These are phyloP conservation scores for Aspergillus pseudonomiae DNA, from an alignment of 2,329 filamentous ascomycete genomes.

Conservation along the genomic window DNA sequence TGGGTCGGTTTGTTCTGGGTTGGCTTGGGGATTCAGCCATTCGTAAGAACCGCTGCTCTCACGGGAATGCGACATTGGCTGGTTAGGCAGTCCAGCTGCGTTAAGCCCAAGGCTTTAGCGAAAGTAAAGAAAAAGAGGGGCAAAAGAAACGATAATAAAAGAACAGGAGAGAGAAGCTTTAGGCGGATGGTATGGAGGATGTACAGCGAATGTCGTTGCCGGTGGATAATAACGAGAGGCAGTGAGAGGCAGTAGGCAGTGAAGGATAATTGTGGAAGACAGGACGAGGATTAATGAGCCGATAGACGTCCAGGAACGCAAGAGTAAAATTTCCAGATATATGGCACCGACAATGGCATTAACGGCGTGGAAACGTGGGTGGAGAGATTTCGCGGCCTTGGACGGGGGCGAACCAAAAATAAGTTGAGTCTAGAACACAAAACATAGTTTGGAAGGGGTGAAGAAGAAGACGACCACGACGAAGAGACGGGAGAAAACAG, in stretches of 20 bases:
- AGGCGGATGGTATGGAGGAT: neutral
- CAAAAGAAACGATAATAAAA: neutral
- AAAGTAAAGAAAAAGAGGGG: neutral
- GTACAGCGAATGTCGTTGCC: neutral
- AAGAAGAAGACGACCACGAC: neutral
- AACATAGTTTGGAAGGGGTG: neutral
- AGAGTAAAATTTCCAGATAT: neutral
- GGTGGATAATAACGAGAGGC: neutral
- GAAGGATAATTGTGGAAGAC: neutral
- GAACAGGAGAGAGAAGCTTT: neutral
- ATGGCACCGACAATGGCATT: constrained; percentile 7
- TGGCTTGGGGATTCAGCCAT: neutral
- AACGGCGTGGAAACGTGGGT: constrained; percentile 10
- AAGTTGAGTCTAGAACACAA: constrained; percentile 18
- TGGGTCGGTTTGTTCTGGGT: neutral
- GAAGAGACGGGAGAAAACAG: neutral
- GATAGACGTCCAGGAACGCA: constrained; percentile 4
- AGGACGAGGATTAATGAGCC: neutral
- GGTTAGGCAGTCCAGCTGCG: constrained; percentile 7
- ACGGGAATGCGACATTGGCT: constrained; percentile 5
- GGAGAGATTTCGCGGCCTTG: constrained; percentile 6
- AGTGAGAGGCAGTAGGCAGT: neutral
- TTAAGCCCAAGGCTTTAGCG: neutral
- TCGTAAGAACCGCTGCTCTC: constrained; percentile 3
- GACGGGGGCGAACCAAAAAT: constrained; percentile 19